Base-by-base conservation (phyloP, 1,284 basidiomycete genomes). In the Puccinia polysora region DNA sequence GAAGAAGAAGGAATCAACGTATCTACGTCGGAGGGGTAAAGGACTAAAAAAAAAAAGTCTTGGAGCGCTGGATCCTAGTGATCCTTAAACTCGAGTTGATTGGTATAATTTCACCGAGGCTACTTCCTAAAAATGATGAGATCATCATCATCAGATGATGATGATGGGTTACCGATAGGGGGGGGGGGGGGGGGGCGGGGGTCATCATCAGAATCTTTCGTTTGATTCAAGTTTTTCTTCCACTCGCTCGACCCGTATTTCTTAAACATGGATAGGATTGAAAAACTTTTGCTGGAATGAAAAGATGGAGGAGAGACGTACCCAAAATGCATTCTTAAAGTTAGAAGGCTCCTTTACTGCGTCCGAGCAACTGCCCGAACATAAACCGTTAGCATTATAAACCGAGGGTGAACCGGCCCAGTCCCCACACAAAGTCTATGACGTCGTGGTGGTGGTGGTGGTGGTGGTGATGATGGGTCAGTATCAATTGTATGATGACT, bases 351-450 rank as follows among this genome's bases (percentile, higher is more conserved):
- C 82, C 62, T 85, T 82, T 52, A 92, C 85, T 45, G 84, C 83
- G 18, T 86, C 80, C 7, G 82, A 81, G 78, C 89, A 91, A 8
- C 86, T 87, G 5, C 87, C 88, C 0, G 86, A 84, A 79, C 88
- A 90, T 25, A 86, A 85, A 20, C 83, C 82, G n/a, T 43, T 32
- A 12, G 30, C 32, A 58, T 38, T 56, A 40, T 43, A 68, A 2
- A 58, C 65, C 79, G 86, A 90, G 0, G 84, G 82, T 0, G 81
- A 74, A 63, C 87, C 86, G 12, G 91, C 91, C 92, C 90, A 93
- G 76, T 91, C 88, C 74, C 91, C 91, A 76, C 90, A 90, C 63
- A 87, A 81, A 69, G 81, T 68, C 74, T 84, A 86, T 87, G n/a
- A 81, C 75, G 23, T 78, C 74, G 62, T 89, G 85, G 75, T 89